phyloP scores from a whole-genome alignment of 306 rosid genomes.

The Neltuma alba region DNA sequence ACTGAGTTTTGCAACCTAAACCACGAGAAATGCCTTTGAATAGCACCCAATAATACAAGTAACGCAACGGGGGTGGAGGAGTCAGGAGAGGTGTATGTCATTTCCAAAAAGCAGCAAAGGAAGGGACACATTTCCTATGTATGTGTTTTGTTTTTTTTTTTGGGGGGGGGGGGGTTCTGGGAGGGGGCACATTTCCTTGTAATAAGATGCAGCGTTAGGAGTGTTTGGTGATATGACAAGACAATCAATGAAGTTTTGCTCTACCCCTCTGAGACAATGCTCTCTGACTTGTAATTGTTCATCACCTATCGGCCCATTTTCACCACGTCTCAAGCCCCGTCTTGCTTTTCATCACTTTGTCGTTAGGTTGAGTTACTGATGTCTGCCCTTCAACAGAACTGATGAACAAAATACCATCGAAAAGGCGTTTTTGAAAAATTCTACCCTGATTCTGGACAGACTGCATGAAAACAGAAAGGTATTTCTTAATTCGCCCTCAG shows the following conservation, averaged over 20 bases:
- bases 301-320: not conserved
- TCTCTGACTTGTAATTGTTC: not conserved
- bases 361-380: too few relatives aligned
- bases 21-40: conserved; percentile 21
- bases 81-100: conserved; percentile 31
- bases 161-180: too few relatives aligned
- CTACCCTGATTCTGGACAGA: too few relatives aligned
- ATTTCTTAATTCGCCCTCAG: too few relatives aligned
- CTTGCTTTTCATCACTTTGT: conserved; percentile 9
- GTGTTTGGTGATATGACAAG: conserved; percentile 24
- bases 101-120: conserved; percentile 31
- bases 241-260: conserved; percentile 21
- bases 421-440: too few relatives aligned
- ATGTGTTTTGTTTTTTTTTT: too few relatives aligned
- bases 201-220: conserved; percentile 24
- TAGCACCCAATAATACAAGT: conserved; percentile 13
- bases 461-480: too few relatives aligned
- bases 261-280: conserved; percentile 31
- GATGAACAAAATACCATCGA: too few relatives aligned
- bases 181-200: too few relatives aligned
- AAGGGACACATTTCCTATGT: conserved; percentile 14
- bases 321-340: conserved; percentile 48
- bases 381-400: too few relatives aligned
- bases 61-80: conserved; percentile 32
- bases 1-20: conserved; percentile 26